Base-by-base conservation (phyloP, 108 stramenopile genomes). In the Bacterosira constricta region DNA sequence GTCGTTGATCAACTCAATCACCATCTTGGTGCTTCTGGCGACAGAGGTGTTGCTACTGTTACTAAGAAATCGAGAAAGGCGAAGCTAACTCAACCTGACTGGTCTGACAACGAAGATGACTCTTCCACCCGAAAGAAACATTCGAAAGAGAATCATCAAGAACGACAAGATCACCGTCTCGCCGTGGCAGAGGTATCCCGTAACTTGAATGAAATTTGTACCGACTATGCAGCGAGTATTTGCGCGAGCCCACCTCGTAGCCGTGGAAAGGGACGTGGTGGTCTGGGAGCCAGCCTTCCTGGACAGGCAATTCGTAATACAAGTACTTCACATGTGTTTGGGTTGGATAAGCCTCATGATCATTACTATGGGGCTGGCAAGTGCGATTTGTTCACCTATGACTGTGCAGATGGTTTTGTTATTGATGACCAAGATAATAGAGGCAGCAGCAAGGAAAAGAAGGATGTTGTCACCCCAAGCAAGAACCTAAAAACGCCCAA, bases 301-400 rank as follows among this genome's bases (percentile, higher is more conserved):
- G 41, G 61, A 50, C 31, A 46, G 45, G 6, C 20, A 21, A 51
- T 42, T 55, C 26, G 49, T 27, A 45, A 31, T 60, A 25, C 63
- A 25, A 25, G 13, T 5, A 17, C 58, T 45, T 10, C 36, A 6
- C 37, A 41, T 39, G 38, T 41, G 13, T 75, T 75, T 75, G 74
- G 74, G 20, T 62, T 75, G 4, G 74, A 75, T 26, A 75, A 75
- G 66, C 74, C 74, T 25, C 35, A 75, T 3, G 47, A 53, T 53
- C 57, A 57, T 27, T 75, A 75, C 52, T 75, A 53, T 58, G 68
- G 63, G 25, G 38, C 34, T 23, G 44, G 35, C 44, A 75, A 75
- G 58, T 67, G 57, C 42, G 74, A 75, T 45, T 55, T 75, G 30
- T 56, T 75, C 52, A 75, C 74, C 5, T 75, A 75, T n/a, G 74